Percentiles rank a stretch among this genome's conserved stretches.
phyloP scores from a whole-genome alignment of 73 alveolate species.

The Blepharisma stoltei region DNA sequence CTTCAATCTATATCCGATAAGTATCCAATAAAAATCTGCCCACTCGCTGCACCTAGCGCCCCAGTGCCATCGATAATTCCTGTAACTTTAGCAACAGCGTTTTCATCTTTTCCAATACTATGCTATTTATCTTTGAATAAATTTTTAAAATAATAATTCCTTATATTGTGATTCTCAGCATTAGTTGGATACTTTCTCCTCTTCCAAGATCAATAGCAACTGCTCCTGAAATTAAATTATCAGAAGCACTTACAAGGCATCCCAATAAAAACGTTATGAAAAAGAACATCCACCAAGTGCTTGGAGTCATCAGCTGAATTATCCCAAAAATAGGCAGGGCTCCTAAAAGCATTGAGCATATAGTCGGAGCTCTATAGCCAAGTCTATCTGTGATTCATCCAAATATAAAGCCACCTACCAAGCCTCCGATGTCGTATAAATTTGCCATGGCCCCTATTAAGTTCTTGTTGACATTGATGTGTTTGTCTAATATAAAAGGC shows the following conservation, averaged over 20 bases:
- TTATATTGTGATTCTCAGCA: no score
- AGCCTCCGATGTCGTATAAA: slow-evolving; percentile 44
- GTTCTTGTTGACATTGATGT: slow-evolving; percentile 2
- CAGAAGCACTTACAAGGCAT: slow-evolving; percentile 25
- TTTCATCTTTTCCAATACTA: not conserved
- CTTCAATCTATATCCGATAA: not conserved
- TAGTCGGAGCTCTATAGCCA: not conserved
- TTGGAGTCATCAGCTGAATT: not conserved
- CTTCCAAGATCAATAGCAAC: slow-evolving; percentile 30
- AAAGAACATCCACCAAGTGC: slow-evolving; percentile 14
- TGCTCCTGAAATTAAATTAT: slow-evolving; percentile 18
- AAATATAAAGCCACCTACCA: slow-evolving; percentile 31
- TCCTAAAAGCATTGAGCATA: not conserved
- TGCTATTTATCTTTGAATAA: no score
- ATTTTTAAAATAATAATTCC: no score
- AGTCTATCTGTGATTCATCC: slow-evolving; percentile 5
- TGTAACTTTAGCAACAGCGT: slow-evolving; percentile 43
- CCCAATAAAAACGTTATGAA: slow-evolving; percentile 26
- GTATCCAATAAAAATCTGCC: slow-evolving; percentile 29
- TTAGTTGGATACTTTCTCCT: no score
- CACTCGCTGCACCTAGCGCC: slow-evolving; percentile 27
- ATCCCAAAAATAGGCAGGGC: slow-evolving; percentile 24
- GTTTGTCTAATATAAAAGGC: slow-evolving; percentile 37
- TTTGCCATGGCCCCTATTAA: slow-evolving; percentile 30
- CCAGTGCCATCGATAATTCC: slow-evolving; percentile 38